A percentile compares a stretch with the other conserved stretches of the same genome.
These are phyloP conservation scores for Flaveria bidentis DNA, from an alignment of 129 eudicot genomes.

Conservation along the genomic window DNA sequence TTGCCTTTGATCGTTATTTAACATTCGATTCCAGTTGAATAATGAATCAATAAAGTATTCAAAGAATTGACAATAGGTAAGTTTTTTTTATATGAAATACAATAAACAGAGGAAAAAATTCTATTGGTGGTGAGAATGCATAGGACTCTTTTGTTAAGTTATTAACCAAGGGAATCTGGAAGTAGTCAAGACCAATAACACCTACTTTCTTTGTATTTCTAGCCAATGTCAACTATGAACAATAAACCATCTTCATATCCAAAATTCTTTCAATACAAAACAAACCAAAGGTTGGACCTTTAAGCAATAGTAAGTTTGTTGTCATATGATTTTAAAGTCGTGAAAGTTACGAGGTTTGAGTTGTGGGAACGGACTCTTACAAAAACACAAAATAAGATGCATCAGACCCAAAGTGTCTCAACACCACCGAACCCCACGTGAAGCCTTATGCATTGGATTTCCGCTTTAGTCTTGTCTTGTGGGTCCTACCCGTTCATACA, in stretches of 20 bases:
- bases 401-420: too few species aligned
- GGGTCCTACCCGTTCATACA: conserved; percentile 17
- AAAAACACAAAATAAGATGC: too few species aligned
- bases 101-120: too few species aligned
- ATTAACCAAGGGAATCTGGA: conserved; percentile 30
- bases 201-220: conserved; percentile 18
- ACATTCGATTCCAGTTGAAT: background rate
- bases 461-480: background rate
- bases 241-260: conserved; percentile 18
- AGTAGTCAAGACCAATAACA: conserved; percentile 39
- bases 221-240: conserved; percentile 16
- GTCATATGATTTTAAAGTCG: too few species aligned
- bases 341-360: too few species aligned
- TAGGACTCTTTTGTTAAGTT: conserved; percentile 19
- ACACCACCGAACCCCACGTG: too few species aligned
- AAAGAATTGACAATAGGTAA: conserved; percentile 14
- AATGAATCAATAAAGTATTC: conserved; percentile 26
- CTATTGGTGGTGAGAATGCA: conserved; percentile 7
- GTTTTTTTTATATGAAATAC: background rate
- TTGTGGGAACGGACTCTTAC: too few species aligned
- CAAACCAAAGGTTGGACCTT: too few species aligned
- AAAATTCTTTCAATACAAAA: conserved; percentile 16
- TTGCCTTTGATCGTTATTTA: background rate
- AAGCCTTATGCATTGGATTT: too few species aligned
- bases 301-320: too few species aligned